phyloP scores from a whole-genome alignment of 73 alveolate species.

The Paramecium sexaurelia region DNA sequence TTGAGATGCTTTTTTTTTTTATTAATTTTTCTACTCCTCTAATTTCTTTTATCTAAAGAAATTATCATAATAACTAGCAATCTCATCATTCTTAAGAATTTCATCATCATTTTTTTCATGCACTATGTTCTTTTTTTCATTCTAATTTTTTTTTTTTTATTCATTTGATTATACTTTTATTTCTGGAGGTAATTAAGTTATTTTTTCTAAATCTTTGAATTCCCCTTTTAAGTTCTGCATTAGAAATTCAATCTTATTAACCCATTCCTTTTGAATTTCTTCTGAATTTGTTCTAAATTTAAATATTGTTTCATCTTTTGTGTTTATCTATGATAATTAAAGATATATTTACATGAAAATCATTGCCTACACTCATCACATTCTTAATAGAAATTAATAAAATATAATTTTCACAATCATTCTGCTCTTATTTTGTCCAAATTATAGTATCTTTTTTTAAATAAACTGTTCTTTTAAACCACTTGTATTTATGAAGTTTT shows the following conservation, averaged over 20 bases:
- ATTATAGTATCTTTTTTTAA: constrained; percentile 15
- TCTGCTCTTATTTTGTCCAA: background rate
- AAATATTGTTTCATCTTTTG: constrained; percentile 8
- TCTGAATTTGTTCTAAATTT: background rate
- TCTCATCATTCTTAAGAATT: background rate
- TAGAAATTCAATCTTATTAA: background rate
- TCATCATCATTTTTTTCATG: background rate
- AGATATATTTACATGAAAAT: background rate
- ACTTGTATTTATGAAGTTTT: background rate
- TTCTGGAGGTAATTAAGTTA: constrained; percentile 41
- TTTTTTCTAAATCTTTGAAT: background rate
- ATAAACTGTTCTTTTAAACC: background rate
- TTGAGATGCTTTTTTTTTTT: background rate
- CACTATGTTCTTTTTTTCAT: background rate
- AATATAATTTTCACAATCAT: background rate
- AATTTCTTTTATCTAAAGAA: background rate
- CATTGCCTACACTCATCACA: background rate
- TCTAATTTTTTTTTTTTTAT: background rate
- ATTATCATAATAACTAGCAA: background rate
- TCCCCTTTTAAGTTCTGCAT: background rate
- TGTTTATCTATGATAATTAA: background rate
- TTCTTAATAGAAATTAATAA: background rate
- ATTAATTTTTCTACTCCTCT: background rate
- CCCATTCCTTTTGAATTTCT: constrained; percentile 10
- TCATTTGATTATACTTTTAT: background rate